phyloP scores from a whole-genome alignment of 2,329 filamentous ascomycete genomes.

The Botrytis sinoallii region DNA sequence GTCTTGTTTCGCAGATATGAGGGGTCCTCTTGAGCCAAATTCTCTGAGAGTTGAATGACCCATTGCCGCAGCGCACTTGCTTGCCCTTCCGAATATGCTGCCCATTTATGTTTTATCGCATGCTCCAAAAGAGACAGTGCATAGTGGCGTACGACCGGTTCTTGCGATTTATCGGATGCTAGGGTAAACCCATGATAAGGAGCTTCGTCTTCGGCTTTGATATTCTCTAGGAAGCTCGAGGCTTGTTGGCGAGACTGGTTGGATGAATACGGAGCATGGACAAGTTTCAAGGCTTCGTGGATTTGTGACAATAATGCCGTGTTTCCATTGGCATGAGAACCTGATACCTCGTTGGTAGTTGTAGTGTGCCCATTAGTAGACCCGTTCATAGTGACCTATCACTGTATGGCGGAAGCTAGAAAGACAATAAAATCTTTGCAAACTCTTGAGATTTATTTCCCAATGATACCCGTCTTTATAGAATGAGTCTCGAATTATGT shows the following conservation, averaged over 20 bases:
- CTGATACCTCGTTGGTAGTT: constrained; percentile 19
- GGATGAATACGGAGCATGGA: constrained; percentile 76
- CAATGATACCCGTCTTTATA: not conserved
- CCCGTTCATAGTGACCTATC: constrained; percentile 32
- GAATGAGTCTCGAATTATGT: not conserved
- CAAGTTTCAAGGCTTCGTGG: constrained; percentile 78
- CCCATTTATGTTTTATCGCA: constrained; percentile 81
- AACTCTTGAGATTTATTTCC: not conserved
- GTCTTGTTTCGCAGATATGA: constrained; percentile 89
- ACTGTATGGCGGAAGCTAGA: not conserved
- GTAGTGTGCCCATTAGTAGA: constrained; percentile 28
- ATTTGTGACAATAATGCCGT: constrained; percentile 62
- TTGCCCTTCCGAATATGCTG: constrained; percentile 67
- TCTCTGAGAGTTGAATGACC: constrained; percentile 74
- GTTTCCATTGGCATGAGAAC: constrained; percentile 40
- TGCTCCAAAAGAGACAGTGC: constrained; percentile 89
- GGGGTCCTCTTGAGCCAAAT: constrained; percentile 69
- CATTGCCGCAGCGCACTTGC: constrained; percentile 67
- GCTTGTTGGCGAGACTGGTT: constrained; percentile 82
- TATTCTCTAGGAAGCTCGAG: constrained; percentile 77
- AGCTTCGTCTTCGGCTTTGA: constrained; percentile 76
- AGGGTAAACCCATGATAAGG: constrained; percentile 82
- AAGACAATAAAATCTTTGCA: not conserved
- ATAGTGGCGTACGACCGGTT: constrained; percentile 85
- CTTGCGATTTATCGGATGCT: constrained; percentile 70